phyloP scores from a whole-genome alignment of 169 alveolate species.

The Plasmodium adleri region DNA sequence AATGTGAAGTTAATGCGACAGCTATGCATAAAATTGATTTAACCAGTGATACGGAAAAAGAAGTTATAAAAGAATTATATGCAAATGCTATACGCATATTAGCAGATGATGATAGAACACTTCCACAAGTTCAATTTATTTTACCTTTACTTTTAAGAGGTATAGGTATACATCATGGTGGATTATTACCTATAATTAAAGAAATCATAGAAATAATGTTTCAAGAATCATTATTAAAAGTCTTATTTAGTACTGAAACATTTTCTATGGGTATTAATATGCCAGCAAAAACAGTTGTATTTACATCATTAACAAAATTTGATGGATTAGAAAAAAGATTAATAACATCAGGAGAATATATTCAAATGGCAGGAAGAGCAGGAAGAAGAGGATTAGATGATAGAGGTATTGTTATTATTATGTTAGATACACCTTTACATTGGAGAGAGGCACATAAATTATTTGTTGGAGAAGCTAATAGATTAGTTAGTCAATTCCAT shows the following conservation, averaged over 20 bases:
- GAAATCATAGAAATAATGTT: constrained; percentile 97
- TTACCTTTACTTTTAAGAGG: constrained; percentile 95
- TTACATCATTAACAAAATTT: constrained; percentile 95
- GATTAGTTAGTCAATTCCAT: constrained; percentile 95
- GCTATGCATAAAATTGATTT: constrained; percentile 88
- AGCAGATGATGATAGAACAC: constrained; percentile 95
- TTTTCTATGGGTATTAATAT: constrained; percentile 98
- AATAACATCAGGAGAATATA: constrained; percentile 97
- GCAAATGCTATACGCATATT: constrained; percentile 97
- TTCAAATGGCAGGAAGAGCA: constrained; percentile 97
- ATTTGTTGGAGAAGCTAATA: constrained; percentile 93
- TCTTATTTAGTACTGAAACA: constrained; percentile 97
- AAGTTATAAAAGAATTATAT: constrained; percentile 93
- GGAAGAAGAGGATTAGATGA: constrained; percentile 99
- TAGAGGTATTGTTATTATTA: constrained; percentile 96
- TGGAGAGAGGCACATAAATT: constrained; percentile 95
- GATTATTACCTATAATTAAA: constrained; percentile 97
- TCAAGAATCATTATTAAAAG: constrained; percentile 96
- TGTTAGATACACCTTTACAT: constrained; percentile 93
- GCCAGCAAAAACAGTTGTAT: constrained; percentile 99
- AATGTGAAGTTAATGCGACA: constrained; percentile 97
- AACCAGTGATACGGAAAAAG: constrained; percentile 90
- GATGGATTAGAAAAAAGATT: constrained; percentile 95
- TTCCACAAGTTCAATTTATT: constrained; percentile 95
- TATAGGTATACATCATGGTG: constrained; percentile 99